Evolutionary conservation across 192 early-diverging fungal genomes (phyloP).

Genomic region (Entomortierella beljakovae): DNA sequence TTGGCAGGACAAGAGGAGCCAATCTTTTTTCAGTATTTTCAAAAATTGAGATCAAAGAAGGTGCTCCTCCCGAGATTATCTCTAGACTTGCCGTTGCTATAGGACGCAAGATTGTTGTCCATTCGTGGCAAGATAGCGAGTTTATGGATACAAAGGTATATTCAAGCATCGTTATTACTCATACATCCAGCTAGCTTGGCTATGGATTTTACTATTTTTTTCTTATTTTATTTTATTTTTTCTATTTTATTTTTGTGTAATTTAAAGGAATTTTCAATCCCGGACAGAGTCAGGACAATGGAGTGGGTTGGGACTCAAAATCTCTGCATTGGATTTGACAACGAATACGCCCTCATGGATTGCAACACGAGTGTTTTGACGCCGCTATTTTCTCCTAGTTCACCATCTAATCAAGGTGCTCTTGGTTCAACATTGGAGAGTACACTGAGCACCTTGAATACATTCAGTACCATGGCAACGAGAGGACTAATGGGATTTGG

Average conservation of each 20-base stretch:
- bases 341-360: conserved; percentile 73
- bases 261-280: conserved; percentile 71
- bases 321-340: conserved; percentile 72
- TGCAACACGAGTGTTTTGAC: conserved; percentile 63
- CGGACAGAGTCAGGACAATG: conserved; percentile 80
- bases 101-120: conserved; percentile 76
- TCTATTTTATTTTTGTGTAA: background rate
- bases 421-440: conserved; percentile 54
- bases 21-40: conserved; percentile 81
- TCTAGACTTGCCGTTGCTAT: conserved; percentile 81
- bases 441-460: conserved; percentile 59
- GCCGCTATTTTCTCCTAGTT: conserved; percentile 65
- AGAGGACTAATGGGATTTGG: conserved; percentile 61
- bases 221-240: background rate
- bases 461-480: conserved; percentile 30
- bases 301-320: conserved; percentile 79
- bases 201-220: background rate
- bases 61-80: conserved; percentile 72
- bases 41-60: conserved; percentile 72
- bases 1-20: conserved; percentile 80
- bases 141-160: conserved; percentile 71
- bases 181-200: background rate
- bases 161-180: background rate
- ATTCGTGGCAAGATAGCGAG: conserved; percentile 81
- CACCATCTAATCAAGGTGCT: conserved; percentile 52